Evolutionary conservation across 2,329 filamentous ascomycete genomes (phyloP).

Genomic region (Boeremia exigua): DNA sequence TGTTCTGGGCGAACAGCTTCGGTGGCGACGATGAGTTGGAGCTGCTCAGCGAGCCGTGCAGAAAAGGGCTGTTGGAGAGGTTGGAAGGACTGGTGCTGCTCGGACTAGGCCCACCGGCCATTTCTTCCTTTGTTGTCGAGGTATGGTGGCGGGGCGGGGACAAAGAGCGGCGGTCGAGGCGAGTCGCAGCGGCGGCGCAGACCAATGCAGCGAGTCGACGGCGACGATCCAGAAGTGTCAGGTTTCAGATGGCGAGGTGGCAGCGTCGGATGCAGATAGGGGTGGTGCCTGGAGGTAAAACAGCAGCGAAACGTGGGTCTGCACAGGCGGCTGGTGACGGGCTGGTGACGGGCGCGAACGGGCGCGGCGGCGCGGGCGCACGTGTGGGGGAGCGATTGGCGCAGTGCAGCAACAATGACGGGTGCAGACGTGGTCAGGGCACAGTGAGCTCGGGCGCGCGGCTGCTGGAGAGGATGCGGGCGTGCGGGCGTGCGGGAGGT

Average conservation of each 20-base stretch:
- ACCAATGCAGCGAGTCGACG: constrained; percentile 22
- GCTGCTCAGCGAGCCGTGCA: constrained; percentile 49
- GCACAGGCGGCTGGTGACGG: constrained; percentile 18
- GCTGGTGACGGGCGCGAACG: constrained; percentile 4
- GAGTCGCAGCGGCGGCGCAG: constrained; percentile 21
- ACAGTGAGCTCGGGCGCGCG: constrained; percentile 11
- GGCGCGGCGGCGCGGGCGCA: constrained; percentile 10
- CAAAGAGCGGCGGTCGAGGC: constrained; percentile 37
- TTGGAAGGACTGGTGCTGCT: constrained; percentile 51
- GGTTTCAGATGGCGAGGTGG: constrained; percentile 25
- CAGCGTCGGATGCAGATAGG: constrained; percentile 22
- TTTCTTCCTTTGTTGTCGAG: constrained; percentile 44
- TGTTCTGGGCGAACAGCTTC: constrained; percentile 43
- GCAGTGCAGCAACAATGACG: constrained; percentile 25
- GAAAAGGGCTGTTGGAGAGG: constrained; percentile 48
- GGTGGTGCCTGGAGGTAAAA: constrained; percentile 34
- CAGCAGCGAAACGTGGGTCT: constrained; percentile 46
- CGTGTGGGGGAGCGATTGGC: constrained; percentile 32
- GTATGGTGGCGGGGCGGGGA: constrained; percentile 34
- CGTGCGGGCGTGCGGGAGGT: constrained; percentile 6
- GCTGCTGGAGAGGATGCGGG: constrained; percentile 25
- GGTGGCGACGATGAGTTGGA: constrained; percentile 50
- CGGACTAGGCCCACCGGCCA: constrained; percentile 51
- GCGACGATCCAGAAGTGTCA: constrained; percentile 25
- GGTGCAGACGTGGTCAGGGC: constrained; percentile 12